Base-by-base conservation (phyloP, 208 protist genomes). In the Entamoeba invadens region DNA sequence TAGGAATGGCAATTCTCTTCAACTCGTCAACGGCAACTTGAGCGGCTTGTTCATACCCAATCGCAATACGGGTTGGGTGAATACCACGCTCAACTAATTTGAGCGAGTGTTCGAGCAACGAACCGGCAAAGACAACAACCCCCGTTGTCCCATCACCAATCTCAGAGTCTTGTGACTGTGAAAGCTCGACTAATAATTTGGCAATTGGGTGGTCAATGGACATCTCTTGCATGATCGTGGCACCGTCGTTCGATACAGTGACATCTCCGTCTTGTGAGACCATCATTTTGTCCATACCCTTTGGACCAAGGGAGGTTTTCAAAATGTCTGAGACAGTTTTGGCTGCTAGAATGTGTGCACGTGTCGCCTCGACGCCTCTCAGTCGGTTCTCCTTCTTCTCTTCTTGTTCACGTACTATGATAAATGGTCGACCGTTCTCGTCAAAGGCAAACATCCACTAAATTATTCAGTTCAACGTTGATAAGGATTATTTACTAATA, bases 61-160 rank as follows among this genome's bases (percentile, higher is more conserved):
- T 98, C 38, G 98, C 98, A 94, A 99, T 98, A 93, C 98, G 97
- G 45, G 98, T 98, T 95, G 98, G 98, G 96, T 99, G 99, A 94
- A 99, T 98, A 46, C 98, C 98, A 94, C 98, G 97, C 94, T 99
- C 98, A 3, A 99, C 96, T 6, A 99, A 97, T 25, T 92, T 91
- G 77, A 98, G 94, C 0, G 98, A 98, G 94, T 99, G 97, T 96
- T 99, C 98, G 2, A 99, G 96, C 14, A 99, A 97, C 21, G 98
- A 97, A 91, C 99, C 98, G 38, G 99, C 99, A 38, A 99, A 97
- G 93, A 99, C 99, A 25, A 97, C 97, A 46, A 99, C 99, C 87
- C 98, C 98, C 16, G 99, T 99, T 3, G 99, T 99, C 46, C 99
- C 99, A 96, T 99, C 99, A 92, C 99, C 99, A 95, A 99, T 99